Conservation (phyloP, 2,329 filamentous ascomycete species). For the Epichloe scottii region DNA sequence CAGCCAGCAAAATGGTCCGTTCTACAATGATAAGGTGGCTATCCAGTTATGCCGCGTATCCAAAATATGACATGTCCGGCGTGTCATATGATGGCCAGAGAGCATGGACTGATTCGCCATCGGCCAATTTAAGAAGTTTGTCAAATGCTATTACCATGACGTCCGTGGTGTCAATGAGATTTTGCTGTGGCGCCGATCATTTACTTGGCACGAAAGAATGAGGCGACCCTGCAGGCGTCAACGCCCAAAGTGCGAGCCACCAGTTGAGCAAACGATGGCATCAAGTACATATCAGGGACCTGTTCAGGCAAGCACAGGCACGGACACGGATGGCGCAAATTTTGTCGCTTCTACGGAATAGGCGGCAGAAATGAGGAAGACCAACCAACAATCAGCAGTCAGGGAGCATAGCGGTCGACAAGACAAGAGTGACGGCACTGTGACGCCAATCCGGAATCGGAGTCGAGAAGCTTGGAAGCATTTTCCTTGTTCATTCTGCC, state of each 20-base stretch:
- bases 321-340: background rate
- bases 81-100: too few species aligned
- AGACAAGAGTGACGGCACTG: background rate
- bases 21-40: constrained; percentile 47
- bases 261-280: background rate
- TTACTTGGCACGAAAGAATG: background rate
- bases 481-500: background rate
- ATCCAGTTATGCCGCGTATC: constrained; percentile 38
- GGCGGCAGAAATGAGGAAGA: background rate
- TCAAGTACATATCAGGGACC: background rate
- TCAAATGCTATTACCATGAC: background rate
- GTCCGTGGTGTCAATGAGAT: background rate
- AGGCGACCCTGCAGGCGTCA: background rate
- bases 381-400: background rate
- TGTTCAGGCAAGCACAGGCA: background rate
- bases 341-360: background rate
- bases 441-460: background rate
- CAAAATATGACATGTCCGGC: constrained; percentile 3
- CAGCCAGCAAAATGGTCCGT: constrained; percentile 44
- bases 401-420: too few species aligned
- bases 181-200: background rate
- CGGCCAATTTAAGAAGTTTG: background rate
- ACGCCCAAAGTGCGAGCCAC: background rate
- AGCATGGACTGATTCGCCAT: too few species aligned
- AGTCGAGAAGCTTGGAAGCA: background rate